phyloP scores from a whole-genome alignment of 2,329 filamentous ascomycete genomes.

The Pseudogymnoascus sp. region DNA sequence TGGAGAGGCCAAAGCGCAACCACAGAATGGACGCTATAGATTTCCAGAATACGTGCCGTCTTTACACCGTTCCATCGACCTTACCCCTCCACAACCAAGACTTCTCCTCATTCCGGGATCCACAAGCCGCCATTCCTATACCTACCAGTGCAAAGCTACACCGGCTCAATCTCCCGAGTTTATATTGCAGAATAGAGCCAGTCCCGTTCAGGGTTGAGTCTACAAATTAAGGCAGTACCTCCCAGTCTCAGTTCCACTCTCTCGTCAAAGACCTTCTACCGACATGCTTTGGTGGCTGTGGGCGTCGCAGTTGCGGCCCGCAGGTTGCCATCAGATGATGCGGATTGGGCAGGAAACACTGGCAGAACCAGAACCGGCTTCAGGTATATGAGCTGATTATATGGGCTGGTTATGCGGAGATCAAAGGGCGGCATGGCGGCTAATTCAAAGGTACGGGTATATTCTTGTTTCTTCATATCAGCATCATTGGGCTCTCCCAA shows the following conservation, averaged over 20 bases:
- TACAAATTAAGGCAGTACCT: neutral
- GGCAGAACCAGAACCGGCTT: neutral
- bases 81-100: neutral
- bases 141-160: neutral
- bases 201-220: neutral
- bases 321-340: neutral
- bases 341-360: neutral
- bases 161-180: neutral
- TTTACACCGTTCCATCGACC: neutral
- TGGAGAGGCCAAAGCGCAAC: neutral
- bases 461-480: neutral
- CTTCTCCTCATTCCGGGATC: conserved; percentile 1
- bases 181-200: neutral
- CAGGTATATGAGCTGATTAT: neutral
- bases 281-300: neutral
- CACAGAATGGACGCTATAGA: neutral
- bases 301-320: neutral
- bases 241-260: neutral
- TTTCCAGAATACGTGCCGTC: neutral
- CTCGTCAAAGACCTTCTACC: neutral
- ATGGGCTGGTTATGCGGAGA: neutral
- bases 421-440: neutral
- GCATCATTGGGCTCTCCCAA: neutral
- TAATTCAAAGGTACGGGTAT: conserved; percentile 1
- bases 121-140: neutral